phyloP scores from a whole-genome alignment of 768 basidiomycete species.

The Inosperma sp. region DNA sequence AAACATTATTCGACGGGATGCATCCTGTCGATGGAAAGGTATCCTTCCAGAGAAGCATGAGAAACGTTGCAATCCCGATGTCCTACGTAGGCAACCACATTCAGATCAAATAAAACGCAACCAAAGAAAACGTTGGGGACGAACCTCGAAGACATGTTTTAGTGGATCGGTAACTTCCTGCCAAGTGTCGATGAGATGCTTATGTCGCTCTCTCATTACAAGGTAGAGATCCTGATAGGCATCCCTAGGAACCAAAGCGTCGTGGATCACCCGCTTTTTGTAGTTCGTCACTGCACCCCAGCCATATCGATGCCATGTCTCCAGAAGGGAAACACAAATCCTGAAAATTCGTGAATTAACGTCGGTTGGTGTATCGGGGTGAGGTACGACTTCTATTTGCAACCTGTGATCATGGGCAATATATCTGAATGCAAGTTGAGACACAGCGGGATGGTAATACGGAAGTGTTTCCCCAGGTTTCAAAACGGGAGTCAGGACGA shows the following conservation, averaged over 20 bases:
- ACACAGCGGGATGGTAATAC: slow-evolving; percentile 86
- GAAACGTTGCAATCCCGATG: slow-evolving; percentile 89
- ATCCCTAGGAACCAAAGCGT: slow-evolving; percentile 70
- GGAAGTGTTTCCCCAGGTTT: slow-evolving; percentile 50
- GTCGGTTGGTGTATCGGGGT: slow-evolving; percentile 46
- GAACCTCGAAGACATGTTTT: slow-evolving; percentile 87
- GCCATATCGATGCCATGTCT: slow-evolving; percentile 83
- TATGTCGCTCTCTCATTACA: slow-evolving; percentile 79
- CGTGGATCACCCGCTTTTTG: slow-evolving; percentile 82
- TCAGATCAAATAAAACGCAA: neutral
- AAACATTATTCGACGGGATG: slow-evolving; percentile 10
- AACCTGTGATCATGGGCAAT: slow-evolving; percentile 37
- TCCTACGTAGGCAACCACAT: slow-evolving; percentile 63
- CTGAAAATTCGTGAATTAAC: slow-evolving; percentile 66
- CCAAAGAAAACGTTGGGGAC: slow-evolving; percentile 7
- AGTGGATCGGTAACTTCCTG: slow-evolving; percentile 77
- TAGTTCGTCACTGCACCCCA: slow-evolving; percentile 80
- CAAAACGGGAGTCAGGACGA: slow-evolving; percentile 60
- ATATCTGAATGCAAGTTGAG: slow-evolving; percentile 79
- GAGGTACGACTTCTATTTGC: slow-evolving; percentile 55
- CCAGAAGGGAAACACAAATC: slow-evolving; percentile 75
- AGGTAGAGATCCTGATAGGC: slow-evolving; percentile 89
- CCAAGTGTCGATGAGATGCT: slow-evolving; percentile 71
- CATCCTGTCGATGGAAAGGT: slow-evolving; percentile 40
- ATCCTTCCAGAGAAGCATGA: slow-evolving; percentile 88